Conservation (phyloP, 306 rosid species). For the Abrus pulchellus region DNA sequence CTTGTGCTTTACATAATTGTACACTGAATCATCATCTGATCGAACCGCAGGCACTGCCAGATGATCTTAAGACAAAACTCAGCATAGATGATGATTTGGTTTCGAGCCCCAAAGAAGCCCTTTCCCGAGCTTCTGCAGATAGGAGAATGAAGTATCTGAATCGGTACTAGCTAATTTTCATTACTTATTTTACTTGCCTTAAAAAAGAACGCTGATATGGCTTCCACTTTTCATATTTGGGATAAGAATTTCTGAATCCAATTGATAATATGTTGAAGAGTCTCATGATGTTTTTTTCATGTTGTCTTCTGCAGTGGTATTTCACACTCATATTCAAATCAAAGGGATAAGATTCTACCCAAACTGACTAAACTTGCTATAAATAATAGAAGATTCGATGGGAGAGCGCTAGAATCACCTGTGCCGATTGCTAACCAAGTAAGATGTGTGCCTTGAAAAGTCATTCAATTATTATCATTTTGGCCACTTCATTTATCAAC, state of each 20-base stretch:
- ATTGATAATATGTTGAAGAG: constrained; percentile 27
- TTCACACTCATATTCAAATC: constrained; percentile 79
- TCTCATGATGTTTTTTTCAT: constrained; percentile 45
- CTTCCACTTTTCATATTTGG: constrained; percentile 33
- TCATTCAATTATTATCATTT: constrained; percentile 36
- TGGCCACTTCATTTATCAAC: constrained; percentile 38
- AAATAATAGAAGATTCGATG: constrained; percentile 76
- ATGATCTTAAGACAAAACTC: constrained; percentile 88
- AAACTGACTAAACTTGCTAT: constrained; percentile 86
- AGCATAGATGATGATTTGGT: constrained; percentile 84
- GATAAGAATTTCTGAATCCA: constrained; percentile 31
- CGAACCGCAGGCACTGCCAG: constrained; percentile 89
- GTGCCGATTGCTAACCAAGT: constrained; percentile 79
- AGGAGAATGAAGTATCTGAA: constrained; percentile 85
- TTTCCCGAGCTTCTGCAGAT: constrained; percentile 95
- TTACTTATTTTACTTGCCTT: constrained; percentile 27
- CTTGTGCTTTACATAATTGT: constrained; percentile 39
- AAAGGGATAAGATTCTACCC: constrained; percentile 75
- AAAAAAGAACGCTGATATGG: constrained; percentile 16
- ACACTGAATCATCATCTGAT: constrained; percentile 47
- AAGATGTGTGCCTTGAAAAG: constrained; percentile 44
- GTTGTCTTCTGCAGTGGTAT: constrained; percentile 61
- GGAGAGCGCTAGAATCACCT: constrained; percentile 79
- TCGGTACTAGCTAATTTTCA: constrained; percentile 61
- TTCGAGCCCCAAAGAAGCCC: constrained; percentile 98